phyloP scores from a whole-genome alignment of 768 basidiomycete genomes.

The Leucosporidium yakuticum region DNA sequence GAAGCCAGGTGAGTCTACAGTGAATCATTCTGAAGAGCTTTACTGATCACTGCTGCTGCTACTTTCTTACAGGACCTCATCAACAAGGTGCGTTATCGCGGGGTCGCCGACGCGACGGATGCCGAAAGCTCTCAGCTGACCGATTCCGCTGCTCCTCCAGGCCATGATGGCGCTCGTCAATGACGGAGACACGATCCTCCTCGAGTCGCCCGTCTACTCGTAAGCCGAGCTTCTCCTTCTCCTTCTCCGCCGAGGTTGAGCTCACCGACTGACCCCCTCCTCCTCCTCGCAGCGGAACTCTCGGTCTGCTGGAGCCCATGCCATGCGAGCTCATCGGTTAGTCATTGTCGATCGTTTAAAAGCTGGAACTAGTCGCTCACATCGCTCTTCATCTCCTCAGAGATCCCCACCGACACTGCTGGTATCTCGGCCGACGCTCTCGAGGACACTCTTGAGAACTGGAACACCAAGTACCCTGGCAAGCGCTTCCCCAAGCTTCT shows the following conservation, averaged over 20 bases:
- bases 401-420: constrained; percentile 66
- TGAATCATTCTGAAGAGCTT: not conserved
- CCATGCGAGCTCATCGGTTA: constrained; percentile 42
- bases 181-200: constrained; percentile 69
- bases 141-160: constrained; percentile 45
- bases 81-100: constrained; percentile 57
- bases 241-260: no score
- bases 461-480: constrained; percentile 52
- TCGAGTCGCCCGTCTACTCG: constrained; percentile 72
- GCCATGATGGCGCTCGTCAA: constrained; percentile 65
- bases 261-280: not conserved
- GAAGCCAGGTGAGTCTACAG: constrained; percentile 62
- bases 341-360: not conserved
- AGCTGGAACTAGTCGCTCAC: no score
- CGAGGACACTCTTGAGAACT: constrained; percentile 61
- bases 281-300: constrained; percentile 42
- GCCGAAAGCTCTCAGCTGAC: not conserved
- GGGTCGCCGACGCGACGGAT: not conserved
- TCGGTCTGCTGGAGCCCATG: constrained; percentile 41
- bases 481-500: constrained; percentile 70
- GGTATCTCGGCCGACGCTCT: constrained; percentile 62
- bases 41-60: not conserved
- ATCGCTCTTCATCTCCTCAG: constrained; percentile 28
- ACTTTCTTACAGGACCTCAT: constrained; percentile 49
- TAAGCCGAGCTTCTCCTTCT: constrained; percentile 5